Evolutionary conservation across 2,329 filamentous ascomycete genomes (phyloP), one percentile per base, ranked within the genome.

Genomic region (Aspergillus cejpii): DNA sequence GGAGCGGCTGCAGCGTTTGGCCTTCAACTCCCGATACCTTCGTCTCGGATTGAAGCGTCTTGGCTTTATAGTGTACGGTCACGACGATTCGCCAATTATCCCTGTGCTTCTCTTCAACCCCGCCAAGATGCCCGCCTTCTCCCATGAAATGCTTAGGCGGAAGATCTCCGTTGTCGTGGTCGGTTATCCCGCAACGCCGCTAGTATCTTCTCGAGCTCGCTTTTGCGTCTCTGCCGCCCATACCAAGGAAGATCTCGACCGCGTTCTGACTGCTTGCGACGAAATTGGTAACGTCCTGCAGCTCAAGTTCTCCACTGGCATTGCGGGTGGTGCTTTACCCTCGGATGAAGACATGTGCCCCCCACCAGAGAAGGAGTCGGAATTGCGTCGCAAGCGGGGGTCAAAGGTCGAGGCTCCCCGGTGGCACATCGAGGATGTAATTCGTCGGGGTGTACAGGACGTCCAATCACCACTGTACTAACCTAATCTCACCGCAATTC

Each of bases 1-100:
- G 67, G 92, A 98, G 72, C 85, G 92, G 53, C 79, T 98, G 36
- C 90, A 96, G 71, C 84, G 92, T 57, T 85, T 98, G 55, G 90
- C 91, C 39, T 98, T 97, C 78, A 98, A 98, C 77, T 96, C 90
- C 17, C 84, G 92, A 37, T 98, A 98, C 66, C 86, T 98, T n/a
- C 87, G 92, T 48, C 82, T 98, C 21, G 92, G 92, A 55, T 80
- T 98, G 60, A 98, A 98, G 77, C 87, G 92, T 56, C 83, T 98
- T 41, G 92, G 92, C 39, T 91, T 89, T 72, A 98, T 98, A 63
- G 85, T 96, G 43, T 96, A 94, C 64, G 92, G 92, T 50, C 90
- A 97, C 66, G 92, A 98, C 63, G 92, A 98, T 71, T 96, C 90
- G 4, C 92, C 92, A 45, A 97, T 98, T 58, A 89, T 98, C 57